Percentiles rank a stretch among this genome's conserved stretches.
Conservation (phyloP, 495 filamentous ascomycete genomes). For the Xylaria flabelliformis region DNA sequence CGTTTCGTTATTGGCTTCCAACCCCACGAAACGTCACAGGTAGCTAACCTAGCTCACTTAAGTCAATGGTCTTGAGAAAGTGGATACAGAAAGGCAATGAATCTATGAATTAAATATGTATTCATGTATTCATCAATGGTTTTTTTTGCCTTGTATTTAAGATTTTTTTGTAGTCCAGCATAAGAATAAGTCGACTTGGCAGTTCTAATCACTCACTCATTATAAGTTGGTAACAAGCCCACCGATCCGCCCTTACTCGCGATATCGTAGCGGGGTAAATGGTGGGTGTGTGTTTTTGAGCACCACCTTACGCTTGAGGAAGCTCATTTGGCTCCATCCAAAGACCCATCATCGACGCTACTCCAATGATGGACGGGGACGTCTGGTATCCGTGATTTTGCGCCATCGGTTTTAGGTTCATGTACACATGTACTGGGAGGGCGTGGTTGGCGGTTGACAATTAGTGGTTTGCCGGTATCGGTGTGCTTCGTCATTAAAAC, state of each 20-base stretch:
- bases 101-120: neutral
- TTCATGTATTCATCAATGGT: too few species aligned
- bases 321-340: neutral
- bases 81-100: neutral
- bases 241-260: neutral
- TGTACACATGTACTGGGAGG: conserved; percentile 1
- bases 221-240: neutral
- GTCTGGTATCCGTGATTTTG: conserved; percentile 22
- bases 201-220: neutral
- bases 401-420: conserved; percentile 18
- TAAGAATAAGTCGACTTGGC: neutral
- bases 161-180: neutral
- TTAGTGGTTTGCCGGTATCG: conserved; percentile 20
- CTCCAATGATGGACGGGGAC: neutral
- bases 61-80: neutral
- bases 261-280: conserved; percentile 24
- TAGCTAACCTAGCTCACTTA: neutral
- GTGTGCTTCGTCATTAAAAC: conserved; percentile 6
- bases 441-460: neutral
- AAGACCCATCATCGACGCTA: neutral
- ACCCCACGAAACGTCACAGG: neutral
- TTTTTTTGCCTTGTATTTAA: neutral
- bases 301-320: conserved; percentile 25
- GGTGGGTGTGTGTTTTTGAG: neutral
- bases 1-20: neutral